Base-by-base conservation (phyloP, 2,329 filamentous ascomycete species). In the Paraconiothyrium brasiliense region DNA sequence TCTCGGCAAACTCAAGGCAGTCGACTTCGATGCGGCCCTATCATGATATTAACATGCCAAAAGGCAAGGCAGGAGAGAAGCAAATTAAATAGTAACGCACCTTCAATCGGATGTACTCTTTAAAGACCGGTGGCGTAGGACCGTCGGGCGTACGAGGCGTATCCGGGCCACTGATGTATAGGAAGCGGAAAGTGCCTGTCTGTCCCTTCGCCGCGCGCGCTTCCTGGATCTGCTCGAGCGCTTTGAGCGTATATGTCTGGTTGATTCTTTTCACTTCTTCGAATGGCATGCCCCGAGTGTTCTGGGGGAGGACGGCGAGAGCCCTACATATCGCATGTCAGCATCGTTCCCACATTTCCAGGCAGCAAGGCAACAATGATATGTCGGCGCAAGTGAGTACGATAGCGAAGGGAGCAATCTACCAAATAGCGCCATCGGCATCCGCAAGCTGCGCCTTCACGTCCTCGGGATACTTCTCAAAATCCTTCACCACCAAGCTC, bases 371-470 rank as follows among this genome's bases (percentile, higher is more conserved):
- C 24, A 32, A 27, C 30, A 22, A 30, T 48, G 24, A 22, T 32
- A 37, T 14, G 14, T 41, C 5, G 4, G 16, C 14, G 16, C 7
- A 3, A 41, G 20, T 20, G 20, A 20, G 20, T 20, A 20, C 20
- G 20, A 20, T 20, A 20, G 20, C 20, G 20, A 20, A 20, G n/a
- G 39, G 34, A 20, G 39, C 1, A 4, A 41, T 39, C 13, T 54
- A 54, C 58, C 58, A 60, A 22, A 60, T 57, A 13, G 51, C 54
- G 7, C 30, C 58, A n/a, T 60, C 58, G 1, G 52, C 58, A 56
- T 60, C 58, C n/a, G 44, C 58, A 24, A 60, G 44, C 34, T 60
- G 47, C 35, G 11, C 49, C 46, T 55, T 60, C n/a, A 57, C 58
- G 22, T 60, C 52, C 24, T 57, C 58, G n/a, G 58, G 52, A 20